A percentile compares a stretch with the other conserved stretches of the same genome.
Conservation (phyloP, 768 basidiomycete genomes). For the Boletus vermiculosoides region DNA sequence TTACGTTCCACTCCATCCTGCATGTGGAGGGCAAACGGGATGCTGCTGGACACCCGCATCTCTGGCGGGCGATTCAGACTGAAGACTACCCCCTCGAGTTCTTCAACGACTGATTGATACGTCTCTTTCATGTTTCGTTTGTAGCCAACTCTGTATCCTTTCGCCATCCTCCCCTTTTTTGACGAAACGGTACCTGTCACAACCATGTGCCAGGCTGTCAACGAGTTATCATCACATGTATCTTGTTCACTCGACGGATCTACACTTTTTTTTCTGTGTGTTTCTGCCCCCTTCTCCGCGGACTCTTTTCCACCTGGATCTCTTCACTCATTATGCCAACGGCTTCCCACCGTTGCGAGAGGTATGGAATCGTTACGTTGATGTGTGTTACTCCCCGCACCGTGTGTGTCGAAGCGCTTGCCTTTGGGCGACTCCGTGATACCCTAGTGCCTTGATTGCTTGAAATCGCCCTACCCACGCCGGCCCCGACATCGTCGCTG, state of each 20-base stretch:
- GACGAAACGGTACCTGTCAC: constrained; percentile 22
- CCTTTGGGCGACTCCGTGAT: background rate
- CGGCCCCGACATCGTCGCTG: background rate
- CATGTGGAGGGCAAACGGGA: constrained; percentile 54
- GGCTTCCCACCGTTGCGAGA: constrained; percentile 11
- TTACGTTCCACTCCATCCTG: constrained; percentile 69
- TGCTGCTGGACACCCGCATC: constrained; percentile 47
- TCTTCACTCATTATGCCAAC: background rate
- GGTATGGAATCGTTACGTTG: constrained; percentile 8
- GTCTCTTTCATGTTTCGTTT: background rate
- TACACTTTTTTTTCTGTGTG: background rate
- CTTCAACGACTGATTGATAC: constrained; percentile 25
- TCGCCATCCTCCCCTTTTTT: background rate
- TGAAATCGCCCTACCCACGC: constrained; percentile 4
- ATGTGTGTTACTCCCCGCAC: background rate
- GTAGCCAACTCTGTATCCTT: background rate
- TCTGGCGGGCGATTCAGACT: constrained; percentile 66
- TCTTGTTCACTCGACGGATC: constrained; percentile 2
- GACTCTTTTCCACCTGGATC: background rate
- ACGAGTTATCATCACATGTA: background rate
- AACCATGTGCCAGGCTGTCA: constrained; percentile 10
- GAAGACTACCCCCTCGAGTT: constrained; percentile 48
- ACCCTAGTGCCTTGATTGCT: constrained; percentile 2
- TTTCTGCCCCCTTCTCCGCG: constrained; percentile 7
- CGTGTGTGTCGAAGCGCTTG: constrained; percentile 1